Conservation (phyloP, 306 rosid species). For the Ochetophila trinervis region DNA sequence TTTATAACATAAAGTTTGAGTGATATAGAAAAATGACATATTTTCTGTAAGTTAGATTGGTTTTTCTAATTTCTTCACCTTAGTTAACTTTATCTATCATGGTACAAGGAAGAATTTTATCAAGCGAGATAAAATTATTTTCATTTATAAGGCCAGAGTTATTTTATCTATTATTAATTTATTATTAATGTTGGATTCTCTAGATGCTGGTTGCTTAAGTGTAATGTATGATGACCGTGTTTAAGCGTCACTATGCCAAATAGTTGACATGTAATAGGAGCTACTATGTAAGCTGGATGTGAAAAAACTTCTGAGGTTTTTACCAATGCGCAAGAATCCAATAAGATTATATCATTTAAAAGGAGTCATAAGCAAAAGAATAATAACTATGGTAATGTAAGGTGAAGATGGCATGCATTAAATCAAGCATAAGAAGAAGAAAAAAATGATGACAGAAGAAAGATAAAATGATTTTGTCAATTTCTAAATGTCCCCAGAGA, state of each 20-base stretch:
- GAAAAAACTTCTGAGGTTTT: neutral
- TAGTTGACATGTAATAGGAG: neutral
- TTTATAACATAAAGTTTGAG: slow-evolving; percentile 1
- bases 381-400: neutral
- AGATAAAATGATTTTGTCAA: no score
- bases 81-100: neutral
- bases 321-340: neutral
- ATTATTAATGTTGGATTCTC: neutral
- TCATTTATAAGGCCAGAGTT: neutral
- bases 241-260: neutral
- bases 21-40: slow-evolving; percentile 7
- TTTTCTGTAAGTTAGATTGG: neutral
- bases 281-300: neutral
- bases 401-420: neutral
- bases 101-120: neutral
- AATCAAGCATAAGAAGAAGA: neutral
- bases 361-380: neutral
- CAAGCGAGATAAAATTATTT: neutral
- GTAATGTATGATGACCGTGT: neutral
- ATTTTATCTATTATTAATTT: neutral
- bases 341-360: neutral
- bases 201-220: neutral
- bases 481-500: no score
- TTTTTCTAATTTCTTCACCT: neutral
- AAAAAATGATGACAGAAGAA: no score